Evolutionary conservation across 352 stramenopile genomes (phyloP), one percentile per base, ranked within the genome.

Genomic region (Phytopythium montanum): DNA sequence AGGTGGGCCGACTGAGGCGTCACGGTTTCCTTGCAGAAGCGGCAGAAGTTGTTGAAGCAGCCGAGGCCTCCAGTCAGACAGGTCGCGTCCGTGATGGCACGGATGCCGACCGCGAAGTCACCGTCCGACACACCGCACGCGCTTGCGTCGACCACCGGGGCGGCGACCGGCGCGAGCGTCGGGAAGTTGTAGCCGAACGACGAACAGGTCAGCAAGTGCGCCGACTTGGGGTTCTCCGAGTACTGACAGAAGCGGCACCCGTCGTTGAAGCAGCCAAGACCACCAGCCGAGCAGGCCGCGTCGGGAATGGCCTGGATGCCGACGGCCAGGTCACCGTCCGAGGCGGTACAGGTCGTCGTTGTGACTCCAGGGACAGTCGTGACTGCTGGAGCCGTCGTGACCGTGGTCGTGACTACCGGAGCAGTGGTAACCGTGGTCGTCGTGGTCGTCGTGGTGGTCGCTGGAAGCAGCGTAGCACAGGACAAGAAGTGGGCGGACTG

Each of bases 201-300:
- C 12, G 68, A 63, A 52, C 70, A 78, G 29, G 52, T 67, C 18
- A 73, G 59, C 39, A 73, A 66, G 28, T 68, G 46, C 34, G 61
- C 66, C 18, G 70, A 78, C 44, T 75, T 69, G 21, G 68, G 58
- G 1, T 50, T 76, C 36, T 79, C 69, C 5, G 68, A 25, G 44
- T 71, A 49, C 44, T 76, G 73, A 60, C 70, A 79, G 65, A 72
- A 79, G 38, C 70, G 68, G 51, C 70, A 79, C 51, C 62, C 56
- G 38, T 66, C 68, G 23, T 21, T 46, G 61, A 65, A 72, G 59
- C 70, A 79, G 18, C 70, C 70, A 21, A 79, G 55, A 25, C 70
- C 70, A 14, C 70, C 68, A 57, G 64, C 63, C 21, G 28, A 28
- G 14, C 70, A 79, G 2, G 46, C 60, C 6, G 51, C 36, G 28